These are phyloP conservation scores for Carpinus fangiana DNA, from an alignment of 306 rosid species.

Conservation along the genomic window DNA sequence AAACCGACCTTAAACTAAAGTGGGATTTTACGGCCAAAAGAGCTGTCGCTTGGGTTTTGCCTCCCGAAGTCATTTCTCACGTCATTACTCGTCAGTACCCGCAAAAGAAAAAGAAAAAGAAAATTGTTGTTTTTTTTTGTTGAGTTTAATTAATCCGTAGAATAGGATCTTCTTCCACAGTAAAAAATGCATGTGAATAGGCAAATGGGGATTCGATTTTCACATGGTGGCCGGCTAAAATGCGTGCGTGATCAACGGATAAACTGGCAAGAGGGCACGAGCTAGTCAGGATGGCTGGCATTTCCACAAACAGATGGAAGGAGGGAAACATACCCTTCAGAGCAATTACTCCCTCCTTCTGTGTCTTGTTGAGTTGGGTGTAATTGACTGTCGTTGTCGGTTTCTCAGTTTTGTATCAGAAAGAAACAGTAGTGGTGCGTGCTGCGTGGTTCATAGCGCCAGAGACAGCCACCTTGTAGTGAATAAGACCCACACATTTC, in stretches of 20 bases:
- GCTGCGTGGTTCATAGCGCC: slow-evolving; percentile 28
- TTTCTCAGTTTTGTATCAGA: slow-evolving; percentile 15
- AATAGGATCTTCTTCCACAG: not conserved
- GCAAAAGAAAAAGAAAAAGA: not conserved
- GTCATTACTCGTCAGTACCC: slow-evolving; percentile 4
- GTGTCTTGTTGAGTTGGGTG: slow-evolving; percentile 55
- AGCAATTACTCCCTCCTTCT: slow-evolving; percentile 28
- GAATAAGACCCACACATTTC: slow-evolving; percentile 50
- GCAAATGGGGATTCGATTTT: not conserved
- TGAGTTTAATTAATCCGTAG: too few species aligned
- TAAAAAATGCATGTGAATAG: not conserved
- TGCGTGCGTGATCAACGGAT: slow-evolving; percentile 41
- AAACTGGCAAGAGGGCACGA: not conserved
- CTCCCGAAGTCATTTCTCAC: not conserved
- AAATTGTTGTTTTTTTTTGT: not conserved
- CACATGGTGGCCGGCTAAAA: not conserved
- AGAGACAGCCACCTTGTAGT: slow-evolving; percentile 22
- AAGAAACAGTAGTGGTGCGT: not conserved
- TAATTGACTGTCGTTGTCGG: slow-evolving; percentile 40
- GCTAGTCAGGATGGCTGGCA: slow-evolving; percentile 40
- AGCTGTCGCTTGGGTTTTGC: not conserved
- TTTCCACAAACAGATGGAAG: slow-evolving; percentile 63
- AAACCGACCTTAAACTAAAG: not conserved
- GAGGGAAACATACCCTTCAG: slow-evolving; percentile 51
- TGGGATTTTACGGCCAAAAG: not conserved